Evolutionary conservation across 176 grass and related monocot species (phyloP).

Genomic region (Typha latifolia): DNA sequence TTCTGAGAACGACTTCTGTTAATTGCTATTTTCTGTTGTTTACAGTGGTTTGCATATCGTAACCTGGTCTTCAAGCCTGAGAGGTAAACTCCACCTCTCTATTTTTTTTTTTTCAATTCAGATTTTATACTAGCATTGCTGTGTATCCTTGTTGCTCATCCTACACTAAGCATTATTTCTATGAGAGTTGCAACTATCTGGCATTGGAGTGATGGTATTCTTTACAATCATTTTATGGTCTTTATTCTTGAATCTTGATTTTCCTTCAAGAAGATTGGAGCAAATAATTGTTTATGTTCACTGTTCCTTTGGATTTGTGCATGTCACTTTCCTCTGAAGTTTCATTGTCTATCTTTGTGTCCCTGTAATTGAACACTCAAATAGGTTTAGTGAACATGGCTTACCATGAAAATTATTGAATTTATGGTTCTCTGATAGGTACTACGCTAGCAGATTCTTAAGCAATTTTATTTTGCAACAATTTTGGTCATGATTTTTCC

Average conservation of each 20-base stretch:
- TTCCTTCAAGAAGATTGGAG: not conserved
- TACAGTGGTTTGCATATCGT: slow-evolving; percentile 92
- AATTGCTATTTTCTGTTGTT: slow-evolving; percentile 21
- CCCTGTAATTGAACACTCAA: too few species aligned
- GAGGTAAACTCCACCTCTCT: slow-evolving; percentile 42
- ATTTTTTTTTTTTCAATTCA: not conserved
- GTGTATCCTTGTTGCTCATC: not conserved
- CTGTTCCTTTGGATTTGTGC: not conserved
- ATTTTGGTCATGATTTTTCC: not conserved
- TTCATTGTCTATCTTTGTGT: too few species aligned
- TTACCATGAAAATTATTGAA: not conserved
- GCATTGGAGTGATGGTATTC: not conserved
- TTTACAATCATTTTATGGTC: not conserved
- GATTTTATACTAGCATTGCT: not conserved
- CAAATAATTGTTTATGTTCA: not conserved
- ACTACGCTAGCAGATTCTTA: not conserved
- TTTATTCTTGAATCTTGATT: not conserved
- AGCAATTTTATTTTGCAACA: not conserved
- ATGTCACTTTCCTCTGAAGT: too few species aligned
- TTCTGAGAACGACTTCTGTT: not conserved
- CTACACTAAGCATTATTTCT: not conserved
- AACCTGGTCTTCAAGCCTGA: slow-evolving; percentile 83
- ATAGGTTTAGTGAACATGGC: too few species aligned
- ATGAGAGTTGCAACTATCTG: not conserved
- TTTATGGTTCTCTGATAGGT: not conserved